These are phyloP conservation scores for Pythium phragmitis DNA, from an alignment of 352 stramenopile species.

Conservation along the genomic window DNA sequence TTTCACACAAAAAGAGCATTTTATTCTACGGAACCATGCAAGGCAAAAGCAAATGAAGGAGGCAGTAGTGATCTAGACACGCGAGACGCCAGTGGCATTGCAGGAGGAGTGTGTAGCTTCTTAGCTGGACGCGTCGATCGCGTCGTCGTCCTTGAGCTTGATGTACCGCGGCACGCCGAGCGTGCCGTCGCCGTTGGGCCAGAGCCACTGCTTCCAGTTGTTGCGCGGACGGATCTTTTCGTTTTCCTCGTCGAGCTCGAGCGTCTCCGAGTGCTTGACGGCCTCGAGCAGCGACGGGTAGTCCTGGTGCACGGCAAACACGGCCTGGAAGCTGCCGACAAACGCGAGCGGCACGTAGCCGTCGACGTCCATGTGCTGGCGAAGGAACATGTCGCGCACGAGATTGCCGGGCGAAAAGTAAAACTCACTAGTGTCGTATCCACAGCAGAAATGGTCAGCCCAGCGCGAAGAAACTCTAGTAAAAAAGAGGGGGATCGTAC, in stretches of 20 bases:
- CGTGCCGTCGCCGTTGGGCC: slow-evolving; percentile 83
- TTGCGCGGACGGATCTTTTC: slow-evolving; percentile 88
- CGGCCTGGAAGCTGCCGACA: slow-evolving; percentile 87
- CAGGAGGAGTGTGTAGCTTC: no score
- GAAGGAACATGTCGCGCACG: slow-evolving; percentile 82
- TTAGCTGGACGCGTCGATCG: slow-evolving; percentile 33
- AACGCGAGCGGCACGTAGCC: slow-evolving; percentile 89
- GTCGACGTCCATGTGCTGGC: slow-evolving; percentile 86
- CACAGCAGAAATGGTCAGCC: not conserved
- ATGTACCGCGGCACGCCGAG: slow-evolving; percentile 89
- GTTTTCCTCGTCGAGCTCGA: slow-evolving; percentile 87
- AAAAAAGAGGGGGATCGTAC: slow-evolving; percentile 37
- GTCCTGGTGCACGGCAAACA: slow-evolving; percentile 85
- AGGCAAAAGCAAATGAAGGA: slow-evolving; percentile 5
- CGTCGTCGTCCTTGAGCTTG: slow-evolving; percentile 58
- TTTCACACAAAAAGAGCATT: slow-evolving; percentile 11
- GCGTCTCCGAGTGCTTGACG: slow-evolving; percentile 57
- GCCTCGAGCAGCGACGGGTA: slow-evolving; percentile 75
- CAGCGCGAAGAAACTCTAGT: not conserved
- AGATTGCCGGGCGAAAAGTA: slow-evolving; percentile 86
- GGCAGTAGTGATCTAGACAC: not conserved
- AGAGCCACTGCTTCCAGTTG: slow-evolving; percentile 89
- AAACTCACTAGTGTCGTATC: slow-evolving; percentile 58
- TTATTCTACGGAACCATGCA: slow-evolving; percentile 27
- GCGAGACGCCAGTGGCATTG: not conserved